phyloP scores from a whole-genome alignment of 2,329 filamentous ascomycete genomes.

The Hymenoscyphus scutula region DNA sequence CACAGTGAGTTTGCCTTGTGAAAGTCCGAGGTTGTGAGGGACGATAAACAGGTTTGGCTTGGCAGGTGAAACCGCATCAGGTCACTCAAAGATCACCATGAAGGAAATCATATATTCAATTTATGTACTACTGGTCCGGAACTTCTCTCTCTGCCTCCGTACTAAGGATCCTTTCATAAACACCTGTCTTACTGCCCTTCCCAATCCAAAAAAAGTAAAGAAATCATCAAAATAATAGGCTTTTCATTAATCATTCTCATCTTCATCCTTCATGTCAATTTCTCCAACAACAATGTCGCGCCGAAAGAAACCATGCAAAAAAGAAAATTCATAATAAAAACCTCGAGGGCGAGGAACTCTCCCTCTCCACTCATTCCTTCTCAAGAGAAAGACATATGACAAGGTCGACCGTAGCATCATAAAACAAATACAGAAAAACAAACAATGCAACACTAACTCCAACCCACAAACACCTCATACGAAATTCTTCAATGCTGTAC shows the following conservation, averaged over 20 bases:
- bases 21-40: not conserved
- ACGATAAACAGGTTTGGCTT: too few relatives aligned
- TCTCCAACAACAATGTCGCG: not conserved
- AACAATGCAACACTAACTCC: not conserved
- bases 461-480: not conserved
- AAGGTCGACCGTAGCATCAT: slow-evolving; percentile 4
- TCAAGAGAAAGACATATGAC: not conserved
- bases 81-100: too few relatives aligned
- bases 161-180: slow-evolving; percentile 1
- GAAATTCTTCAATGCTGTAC: not conserved
- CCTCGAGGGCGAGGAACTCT: not conserved
- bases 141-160: not conserved
- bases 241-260: slow-evolving; percentile 1
- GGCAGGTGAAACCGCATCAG: too few relatives aligned
- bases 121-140: slow-evolving; percentile 11
- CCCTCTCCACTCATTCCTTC: slow-evolving; percentile 2
- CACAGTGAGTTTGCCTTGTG: not conserved
- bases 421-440: slow-evolving; percentile 1
- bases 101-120: slow-evolving; percentile 17
- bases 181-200: not conserved
- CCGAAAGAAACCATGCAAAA: not conserved
- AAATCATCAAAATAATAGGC: slow-evolving; percentile 4
- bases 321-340: slow-evolving; percentile 3
- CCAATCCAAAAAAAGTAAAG: not conserved
- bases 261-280: not conserved